Conservation (phyloP, 495 filamentous ascomycete species). For the Talaromyces nanjingensis region DNA sequence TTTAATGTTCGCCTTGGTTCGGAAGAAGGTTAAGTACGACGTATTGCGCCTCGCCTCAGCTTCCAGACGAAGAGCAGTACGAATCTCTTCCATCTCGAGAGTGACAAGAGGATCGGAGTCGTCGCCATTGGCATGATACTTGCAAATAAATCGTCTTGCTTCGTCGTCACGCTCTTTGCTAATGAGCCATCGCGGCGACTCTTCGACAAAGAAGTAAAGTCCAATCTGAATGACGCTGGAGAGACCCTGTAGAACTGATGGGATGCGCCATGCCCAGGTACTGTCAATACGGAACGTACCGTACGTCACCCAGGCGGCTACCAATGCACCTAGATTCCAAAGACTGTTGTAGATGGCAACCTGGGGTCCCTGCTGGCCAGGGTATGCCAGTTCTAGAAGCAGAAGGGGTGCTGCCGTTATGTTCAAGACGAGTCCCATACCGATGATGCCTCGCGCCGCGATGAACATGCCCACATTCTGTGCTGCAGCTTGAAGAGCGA, state of each 20-base stretch:
- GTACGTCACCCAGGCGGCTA: constrained; percentile 4
- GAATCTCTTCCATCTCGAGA: constrained; percentile 52
- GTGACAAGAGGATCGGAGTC: constrained; percentile 42
- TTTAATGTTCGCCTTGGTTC: constrained; percentile 48
- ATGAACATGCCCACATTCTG: constrained; percentile 21
- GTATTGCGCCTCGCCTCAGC: constrained; percentile 43
- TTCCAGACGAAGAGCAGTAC: constrained; percentile 35
- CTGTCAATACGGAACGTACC: not conserved
- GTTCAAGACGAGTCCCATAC: constrained; percentile 18
- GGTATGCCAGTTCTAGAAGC: constrained; percentile 25
- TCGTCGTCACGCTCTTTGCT: constrained; percentile 45
- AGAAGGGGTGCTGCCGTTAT: constrained; percentile 20
- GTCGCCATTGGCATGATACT: constrained; percentile 49
- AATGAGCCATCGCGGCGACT: constrained; percentile 5
- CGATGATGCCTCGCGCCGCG: constrained; percentile 19
- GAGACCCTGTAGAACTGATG: not conserved
- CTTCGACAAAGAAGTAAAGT: not conserved
- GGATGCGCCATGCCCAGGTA: constrained; percentile 2
- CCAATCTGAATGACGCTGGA: not conserved
- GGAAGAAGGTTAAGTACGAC: constrained; percentile 54
- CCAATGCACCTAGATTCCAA: constrained; percentile 30
- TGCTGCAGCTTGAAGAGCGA: constrained; percentile 16
- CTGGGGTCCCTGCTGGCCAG: constrained; percentile 20
- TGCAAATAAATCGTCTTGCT: constrained; percentile 39
- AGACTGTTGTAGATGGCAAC: constrained; percentile 7